Conservation (phyloP, 2,329 filamentous ascomycete genomes). For the Fusarium staphyleae region DNA sequence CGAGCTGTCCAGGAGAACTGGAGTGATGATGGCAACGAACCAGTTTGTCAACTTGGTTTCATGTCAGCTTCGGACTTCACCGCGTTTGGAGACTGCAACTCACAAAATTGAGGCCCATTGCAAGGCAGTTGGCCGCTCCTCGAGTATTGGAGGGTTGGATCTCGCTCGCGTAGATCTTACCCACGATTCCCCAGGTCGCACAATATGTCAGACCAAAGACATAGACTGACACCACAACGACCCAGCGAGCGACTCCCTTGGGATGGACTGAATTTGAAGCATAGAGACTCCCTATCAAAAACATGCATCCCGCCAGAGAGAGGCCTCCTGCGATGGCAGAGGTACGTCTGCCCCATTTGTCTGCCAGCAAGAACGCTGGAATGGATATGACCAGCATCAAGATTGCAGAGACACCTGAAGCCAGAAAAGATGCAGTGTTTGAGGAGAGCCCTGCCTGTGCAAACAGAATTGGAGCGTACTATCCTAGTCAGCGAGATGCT, state of each 20-base stretch:
- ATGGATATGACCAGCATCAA: constrained; percentile 65
- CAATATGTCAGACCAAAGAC: constrained; percentile 56
- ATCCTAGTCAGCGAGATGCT: neutral
- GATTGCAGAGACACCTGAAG: constrained; percentile 66
- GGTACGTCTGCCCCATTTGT: constrained; percentile 48
- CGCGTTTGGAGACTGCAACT: constrained; percentile 29
- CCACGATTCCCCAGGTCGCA: constrained; percentile 60
- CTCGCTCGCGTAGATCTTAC: constrained; percentile 64
- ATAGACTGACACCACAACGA: constrained; percentile 59
- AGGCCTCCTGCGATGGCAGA: neutral
- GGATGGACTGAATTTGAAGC: constrained; percentile 53
- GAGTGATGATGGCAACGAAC: constrained; percentile 52
- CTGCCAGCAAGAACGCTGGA: constrained; percentile 62
- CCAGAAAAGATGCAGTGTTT: constrained; percentile 62
- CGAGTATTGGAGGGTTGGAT: constrained; percentile 64
- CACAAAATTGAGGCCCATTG: constrained; percentile 43
- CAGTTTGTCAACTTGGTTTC: constrained; percentile 53
- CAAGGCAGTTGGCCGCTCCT: constrained; percentile 60
- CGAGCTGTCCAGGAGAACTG: constrained; percentile 46
- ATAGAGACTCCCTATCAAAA: constrained; percentile 62
- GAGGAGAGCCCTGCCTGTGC: constrained; percentile 64
- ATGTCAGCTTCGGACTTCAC: constrained; percentile 10
- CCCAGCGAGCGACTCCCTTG: constrained; percentile 53
- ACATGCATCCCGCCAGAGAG: constrained; percentile 46
- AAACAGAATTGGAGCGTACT: constrained; percentile 69